phyloP scores from a whole-genome alignment of 2,329 filamentous ascomycete species.

The Xylariales sp. region DNA sequence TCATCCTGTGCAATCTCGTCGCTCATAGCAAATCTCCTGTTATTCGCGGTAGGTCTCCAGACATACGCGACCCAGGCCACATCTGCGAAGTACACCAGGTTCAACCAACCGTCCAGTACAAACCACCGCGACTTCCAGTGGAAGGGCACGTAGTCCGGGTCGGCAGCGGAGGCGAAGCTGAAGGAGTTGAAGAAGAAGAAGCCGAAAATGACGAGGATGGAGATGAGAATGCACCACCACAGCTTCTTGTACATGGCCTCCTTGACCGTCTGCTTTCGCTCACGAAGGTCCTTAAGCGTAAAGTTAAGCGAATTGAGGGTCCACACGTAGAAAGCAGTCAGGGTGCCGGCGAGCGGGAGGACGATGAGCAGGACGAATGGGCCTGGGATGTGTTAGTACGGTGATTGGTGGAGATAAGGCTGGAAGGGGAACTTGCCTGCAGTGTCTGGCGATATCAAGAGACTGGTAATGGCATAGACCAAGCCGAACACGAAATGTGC shows the following conservation, averaged over 20 bases:
- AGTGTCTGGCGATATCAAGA: conserved; percentile 83
- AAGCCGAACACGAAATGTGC: conserved; percentile 94
- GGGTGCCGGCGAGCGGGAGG: conserved; percentile 80
- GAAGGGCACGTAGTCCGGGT: conserved; percentile 87
- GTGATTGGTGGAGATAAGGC: neutral
- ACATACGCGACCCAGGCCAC: conserved; percentile 91
- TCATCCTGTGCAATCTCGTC: conserved; percentile 99
- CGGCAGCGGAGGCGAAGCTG: conserved; percentile 78
- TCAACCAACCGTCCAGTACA: conserved; percentile 93
- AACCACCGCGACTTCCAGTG: conserved; percentile 99
- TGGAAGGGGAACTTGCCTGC: conserved; percentile 48
- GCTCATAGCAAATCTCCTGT: conserved; percentile 96
- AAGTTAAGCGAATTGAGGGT: conserved; percentile 91
- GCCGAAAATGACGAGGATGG: conserved; percentile 90
- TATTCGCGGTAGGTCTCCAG: conserved; percentile 95
- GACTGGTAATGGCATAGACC: conserved; percentile 84
- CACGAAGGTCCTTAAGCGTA: conserved; percentile 93
- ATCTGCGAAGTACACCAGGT: conserved; percentile 91
- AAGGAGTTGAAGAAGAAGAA: conserved; percentile 99
- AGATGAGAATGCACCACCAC: conserved; percentile 94
- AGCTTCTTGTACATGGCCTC: conserved; percentile 96
- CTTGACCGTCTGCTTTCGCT: conserved; percentile 91
- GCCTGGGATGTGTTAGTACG: conserved; percentile 42
- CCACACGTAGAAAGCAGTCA: conserved; percentile 98
- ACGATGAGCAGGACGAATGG: conserved; percentile 91